phyloP scores from a whole-genome alignment of 768 basidiomycete genomes.

The Termitomyces sp. region DNA sequence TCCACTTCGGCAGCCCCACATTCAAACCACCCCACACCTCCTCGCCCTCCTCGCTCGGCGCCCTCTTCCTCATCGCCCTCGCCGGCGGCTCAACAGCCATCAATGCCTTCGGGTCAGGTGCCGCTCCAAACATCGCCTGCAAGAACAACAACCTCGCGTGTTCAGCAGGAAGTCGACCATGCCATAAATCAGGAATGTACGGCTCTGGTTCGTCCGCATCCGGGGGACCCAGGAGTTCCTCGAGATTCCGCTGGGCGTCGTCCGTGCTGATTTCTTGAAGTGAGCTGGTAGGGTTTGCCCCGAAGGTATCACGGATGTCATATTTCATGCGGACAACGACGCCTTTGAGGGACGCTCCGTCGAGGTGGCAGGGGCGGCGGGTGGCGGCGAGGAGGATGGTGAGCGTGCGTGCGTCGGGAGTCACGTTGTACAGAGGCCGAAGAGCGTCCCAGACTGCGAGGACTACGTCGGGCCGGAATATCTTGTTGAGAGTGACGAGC shows the following conservation, averaged over 20 bases:
- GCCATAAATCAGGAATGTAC: conserved; percentile 17
- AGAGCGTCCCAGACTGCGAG: conserved; percentile 69
- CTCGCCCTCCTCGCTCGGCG: neutral
- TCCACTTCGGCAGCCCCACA: conserved; percentile 8
- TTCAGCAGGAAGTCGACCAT: conserved; percentile 11
- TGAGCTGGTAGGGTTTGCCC: neutral
- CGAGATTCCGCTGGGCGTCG: neutral
- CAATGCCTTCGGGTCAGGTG: conserved; percentile 18
- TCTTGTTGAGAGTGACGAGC: conserved; percentile 41
- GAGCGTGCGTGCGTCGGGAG: conserved; percentile 51
- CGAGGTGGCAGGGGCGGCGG: conserved; percentile 42
- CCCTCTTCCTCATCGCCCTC: conserved; percentile 1
- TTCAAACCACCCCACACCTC: conserved; percentile 4
- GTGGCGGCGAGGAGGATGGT: conserved; percentile 57
- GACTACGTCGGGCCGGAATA: conserved; percentile 54
- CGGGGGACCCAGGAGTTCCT: neutral
- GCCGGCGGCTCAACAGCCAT: conserved; percentile 27
- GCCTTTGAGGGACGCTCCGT: conserved; percentile 42
- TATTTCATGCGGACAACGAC: conserved; percentile 36
- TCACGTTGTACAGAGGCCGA: conserved; percentile 47
- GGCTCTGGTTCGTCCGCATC: conserved; percentile 1
- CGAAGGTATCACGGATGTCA: conserved; percentile 4
- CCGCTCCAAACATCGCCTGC: conserved; percentile 52
- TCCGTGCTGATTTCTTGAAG: neutral
- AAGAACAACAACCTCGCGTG: conserved; percentile 36